Evolutionary conservation across 768 basidiomycete genomes (phyloP).

Genomic region (Hypholoma sublateritium): DNA sequence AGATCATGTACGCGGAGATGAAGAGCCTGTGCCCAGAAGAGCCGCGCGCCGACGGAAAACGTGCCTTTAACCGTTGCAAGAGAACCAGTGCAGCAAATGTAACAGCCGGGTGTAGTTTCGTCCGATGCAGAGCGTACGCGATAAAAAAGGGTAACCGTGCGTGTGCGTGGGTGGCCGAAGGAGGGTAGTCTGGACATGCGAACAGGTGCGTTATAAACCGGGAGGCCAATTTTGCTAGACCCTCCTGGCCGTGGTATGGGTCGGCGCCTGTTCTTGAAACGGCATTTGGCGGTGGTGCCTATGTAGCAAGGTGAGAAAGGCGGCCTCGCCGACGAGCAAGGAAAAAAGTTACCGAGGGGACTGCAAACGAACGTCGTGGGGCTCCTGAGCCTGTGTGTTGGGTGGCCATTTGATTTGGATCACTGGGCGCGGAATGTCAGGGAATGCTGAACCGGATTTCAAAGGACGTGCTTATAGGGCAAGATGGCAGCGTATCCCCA

Average conservation of each 20-base stretch:
- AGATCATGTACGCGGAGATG: conserved; percentile 92
- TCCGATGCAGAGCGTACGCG: conserved; percentile 85
- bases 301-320: background rate
- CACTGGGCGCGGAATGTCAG: conserved; percentile 15
- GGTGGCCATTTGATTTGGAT: conserved; percentile 19
- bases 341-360: conserved; percentile 18
- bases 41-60: conserved; percentile 90
- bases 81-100: conserved; percentile 68
- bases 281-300: conserved; percentile 25
- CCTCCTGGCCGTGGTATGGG: conserved; percentile 77
- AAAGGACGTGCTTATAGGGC: conserved; percentile 8
- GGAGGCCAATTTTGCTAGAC: conserved; percentile 63
- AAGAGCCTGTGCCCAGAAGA: conserved; percentile 89
- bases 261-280: conserved; percentile 34
- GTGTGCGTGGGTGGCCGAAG: conserved; percentile 52
- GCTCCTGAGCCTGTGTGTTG: conserved; percentile 21
- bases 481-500: conserved; percentile 9
- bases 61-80: conserved; percentile 81
- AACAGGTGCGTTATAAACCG: conserved; percentile 86
- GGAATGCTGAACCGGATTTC: conserved; percentile 11
- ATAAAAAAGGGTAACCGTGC: conserved; percentile 76
- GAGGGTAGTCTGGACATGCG: conserved; percentile 81
- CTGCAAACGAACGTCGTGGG: conserved; percentile 21
- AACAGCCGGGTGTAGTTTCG: conserved; percentile 68
- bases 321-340: background rate